Evolutionary conservation across 1,284 basidiomycete species (phyloP).

Genomic region (Ceratobasidium sp.): DNA sequence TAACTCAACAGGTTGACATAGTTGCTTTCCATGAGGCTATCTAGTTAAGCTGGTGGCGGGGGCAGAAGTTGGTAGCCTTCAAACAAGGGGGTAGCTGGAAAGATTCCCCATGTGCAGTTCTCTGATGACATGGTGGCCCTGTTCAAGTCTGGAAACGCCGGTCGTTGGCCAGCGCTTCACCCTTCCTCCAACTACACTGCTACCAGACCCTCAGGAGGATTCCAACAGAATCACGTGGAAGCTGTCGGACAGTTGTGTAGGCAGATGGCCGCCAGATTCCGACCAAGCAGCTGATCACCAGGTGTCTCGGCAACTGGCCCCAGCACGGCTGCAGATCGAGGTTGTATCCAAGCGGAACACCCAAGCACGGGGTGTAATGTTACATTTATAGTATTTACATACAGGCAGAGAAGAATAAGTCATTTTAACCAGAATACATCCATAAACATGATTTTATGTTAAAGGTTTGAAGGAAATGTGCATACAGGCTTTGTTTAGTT

Average conservation of each 20-base stretch:
- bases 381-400: background rate
- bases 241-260: too few relatives aligned
- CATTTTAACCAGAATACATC: background rate
- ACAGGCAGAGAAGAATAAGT: background rate
- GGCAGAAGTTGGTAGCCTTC: constrained; percentile 4
- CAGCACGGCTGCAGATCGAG: background rate
- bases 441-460: background rate
- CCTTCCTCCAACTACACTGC: too few relatives aligned
- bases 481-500: background rate
- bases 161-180: too few relatives aligned
- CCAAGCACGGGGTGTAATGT: background rate
- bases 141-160: too few relatives aligned
- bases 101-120: background rate
- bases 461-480: background rate
- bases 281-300: background rate
- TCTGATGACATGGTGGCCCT: too few relatives aligned
- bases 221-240: too few relatives aligned
- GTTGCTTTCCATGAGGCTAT: constrained; percentile 7
- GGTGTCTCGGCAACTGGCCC: background rate
- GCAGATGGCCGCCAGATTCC: too few relatives aligned
- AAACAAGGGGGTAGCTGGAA: background rate
- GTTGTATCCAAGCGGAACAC: background rate
- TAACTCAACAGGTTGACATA: background rate
- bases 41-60: background rate
- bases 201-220: too few relatives aligned